A percentile compares a stretch with the other conserved stretches of the same genome.
Evolutionary conservation across 2,329 filamentous ascomycete species (phyloP).

Genomic region (Aspergillus japonicus): DNA sequence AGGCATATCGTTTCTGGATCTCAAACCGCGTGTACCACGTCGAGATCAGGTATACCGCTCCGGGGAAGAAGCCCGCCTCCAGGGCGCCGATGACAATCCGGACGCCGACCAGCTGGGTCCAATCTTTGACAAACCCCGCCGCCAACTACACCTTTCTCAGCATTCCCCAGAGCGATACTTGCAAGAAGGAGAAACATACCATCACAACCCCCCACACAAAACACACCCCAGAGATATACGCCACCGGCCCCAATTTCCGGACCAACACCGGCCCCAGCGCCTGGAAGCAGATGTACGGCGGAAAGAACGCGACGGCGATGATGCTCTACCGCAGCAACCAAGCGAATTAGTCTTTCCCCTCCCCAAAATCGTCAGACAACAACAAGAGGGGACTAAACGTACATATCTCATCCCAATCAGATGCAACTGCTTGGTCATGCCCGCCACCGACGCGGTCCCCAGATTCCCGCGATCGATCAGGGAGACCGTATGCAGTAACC

Average conservation of each 20-base stretch:
- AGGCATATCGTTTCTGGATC: conserved; percentile 66
- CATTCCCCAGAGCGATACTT: no score
- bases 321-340: conserved; percentile 8
- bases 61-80: conserved; percentile 47
- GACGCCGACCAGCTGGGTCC: conserved; percentile 38
- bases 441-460: conserved; percentile 17
- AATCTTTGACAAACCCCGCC: conserved; percentile 29
- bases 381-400: neutral
- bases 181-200: neutral
- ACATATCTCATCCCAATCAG: conserved; percentile 17
- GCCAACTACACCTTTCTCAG: neutral
- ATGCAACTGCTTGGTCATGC: conserved; percentile 16
- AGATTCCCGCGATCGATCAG: conserved; percentile 22
- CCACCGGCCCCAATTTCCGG: conserved; percentile 7
- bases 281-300: conserved; percentile 11
- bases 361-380: no score
- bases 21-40: conserved; percentile 58
- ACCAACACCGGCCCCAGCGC: conserved; percentile 5
- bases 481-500: conserved; percentile 18
- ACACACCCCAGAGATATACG: conserved; percentile 6
- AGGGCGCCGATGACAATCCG: conserved; percentile 46
- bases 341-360: no score
- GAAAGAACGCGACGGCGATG: conserved; percentile 19
- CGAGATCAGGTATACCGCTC: conserved; percentile 47
- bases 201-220: conserved; percentile 12